Conservation (phyloP, 345 rosid genomes). For the Salix udensis region DNA sequence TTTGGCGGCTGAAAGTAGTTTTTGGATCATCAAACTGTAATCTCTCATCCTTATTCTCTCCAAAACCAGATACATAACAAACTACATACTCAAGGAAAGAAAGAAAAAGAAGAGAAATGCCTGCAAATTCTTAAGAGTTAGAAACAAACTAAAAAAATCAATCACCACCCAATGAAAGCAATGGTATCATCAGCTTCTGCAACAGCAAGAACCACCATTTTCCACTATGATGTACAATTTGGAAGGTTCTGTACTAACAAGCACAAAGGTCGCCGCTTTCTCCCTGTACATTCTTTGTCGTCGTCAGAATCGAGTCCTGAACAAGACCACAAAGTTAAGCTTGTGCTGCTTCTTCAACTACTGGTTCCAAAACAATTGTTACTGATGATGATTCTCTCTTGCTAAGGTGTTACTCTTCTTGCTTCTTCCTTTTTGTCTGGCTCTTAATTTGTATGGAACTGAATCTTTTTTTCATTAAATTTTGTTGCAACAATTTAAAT, state of each 20-base stretch:
- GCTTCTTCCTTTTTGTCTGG: background rate
- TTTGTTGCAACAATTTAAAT: background rate
- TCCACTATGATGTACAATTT: conserved; percentile 14
- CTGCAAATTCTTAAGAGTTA: background rate
- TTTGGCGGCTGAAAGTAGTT: conserved; percentile 45
- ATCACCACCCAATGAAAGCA: conserved; percentile 30
- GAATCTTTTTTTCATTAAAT: background rate
- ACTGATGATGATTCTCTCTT: conserved; percentile 73
- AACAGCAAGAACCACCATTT: conserved; percentile 20
- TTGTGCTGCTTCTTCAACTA: conserved; percentile 39
- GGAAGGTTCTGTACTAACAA: conserved; percentile 15
- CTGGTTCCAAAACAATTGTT: conserved; percentile 44
- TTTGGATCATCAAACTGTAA: conserved; percentile 5
- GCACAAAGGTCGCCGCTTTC: conserved; percentile 18
- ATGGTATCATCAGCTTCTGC: background rate
- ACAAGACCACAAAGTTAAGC: conserved; percentile 15
- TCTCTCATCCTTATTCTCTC: conserved; percentile 29
- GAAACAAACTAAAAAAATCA: background rate
- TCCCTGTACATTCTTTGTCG: conserved; percentile 28
- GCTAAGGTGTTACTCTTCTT: conserved; percentile 52
- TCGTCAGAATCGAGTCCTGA: conserved; percentile 8
- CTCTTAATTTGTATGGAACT: background rate
- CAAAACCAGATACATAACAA: background rate
- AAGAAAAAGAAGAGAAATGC: background rate
- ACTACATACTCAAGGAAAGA: background rate